Evolutionary conservation across 192 early-diverging fungal species (phyloP).

Genomic region (Podila clonocystis): DNA sequence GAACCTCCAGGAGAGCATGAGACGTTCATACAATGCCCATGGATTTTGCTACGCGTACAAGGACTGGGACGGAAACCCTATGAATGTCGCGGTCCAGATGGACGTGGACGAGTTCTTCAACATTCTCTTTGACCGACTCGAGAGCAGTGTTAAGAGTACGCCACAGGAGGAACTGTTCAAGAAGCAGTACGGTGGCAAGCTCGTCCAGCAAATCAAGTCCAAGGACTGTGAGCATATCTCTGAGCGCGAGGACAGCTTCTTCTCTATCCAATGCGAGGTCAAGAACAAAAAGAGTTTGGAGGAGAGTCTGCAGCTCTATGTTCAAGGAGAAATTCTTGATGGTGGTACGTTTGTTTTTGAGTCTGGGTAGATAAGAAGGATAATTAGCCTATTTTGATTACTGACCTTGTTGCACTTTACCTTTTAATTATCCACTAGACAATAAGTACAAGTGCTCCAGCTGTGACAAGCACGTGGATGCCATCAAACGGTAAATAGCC

Average conservation of each 20-base stretch:
- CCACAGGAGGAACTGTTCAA: conserved; percentile 60
- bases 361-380: not conserved
- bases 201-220: conserved; percentile 68
- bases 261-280: conserved; percentile 64
- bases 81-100: conserved; percentile 67
- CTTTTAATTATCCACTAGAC: conserved; percentile 22
- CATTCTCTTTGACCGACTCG: conserved; percentile 65
- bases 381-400: not conserved
- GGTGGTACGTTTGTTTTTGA: conserved; percentile 51
- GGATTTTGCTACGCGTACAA: conserved; percentile 60
- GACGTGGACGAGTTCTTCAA: conserved; percentile 71
- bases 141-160: conserved; percentile 56
- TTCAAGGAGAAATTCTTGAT: conserved; percentile 64
- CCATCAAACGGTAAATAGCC: conserved; percentile 57
- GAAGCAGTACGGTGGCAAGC: conserved; percentile 64
- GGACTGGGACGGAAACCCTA: conserved; percentile 62
- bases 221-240: conserved; percentile 64
- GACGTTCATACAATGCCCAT: conserved; percentile 57
- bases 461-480: conserved; percentile 66
- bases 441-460: conserved; percentile 62
- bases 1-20: conserved; percentile 59
- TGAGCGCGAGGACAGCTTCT: conserved; percentile 62
- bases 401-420: not conserved
- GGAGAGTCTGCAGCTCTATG: conserved; percentile 66
- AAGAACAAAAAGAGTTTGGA: conserved; percentile 64